Conservation (phyloP, 805 yeast species). For the Lachancea waltii region DNA sequence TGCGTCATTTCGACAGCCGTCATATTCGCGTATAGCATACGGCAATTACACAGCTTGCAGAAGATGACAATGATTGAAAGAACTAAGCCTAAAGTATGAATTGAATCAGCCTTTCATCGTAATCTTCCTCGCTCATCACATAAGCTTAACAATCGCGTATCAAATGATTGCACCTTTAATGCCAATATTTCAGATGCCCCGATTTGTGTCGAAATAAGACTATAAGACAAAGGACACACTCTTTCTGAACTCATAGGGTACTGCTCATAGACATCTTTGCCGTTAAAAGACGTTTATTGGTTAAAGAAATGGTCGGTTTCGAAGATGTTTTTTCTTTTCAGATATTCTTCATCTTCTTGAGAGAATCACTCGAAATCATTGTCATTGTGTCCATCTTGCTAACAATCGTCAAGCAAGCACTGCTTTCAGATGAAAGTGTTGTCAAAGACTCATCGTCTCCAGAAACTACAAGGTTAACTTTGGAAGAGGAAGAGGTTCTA, state of each 20-base stretch:
- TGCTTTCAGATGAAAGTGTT: conserved; percentile 34
- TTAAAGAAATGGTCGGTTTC: conserved; percentile 23
- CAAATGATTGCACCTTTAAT: conserved; percentile 5
- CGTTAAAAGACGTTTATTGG: too few species aligned
- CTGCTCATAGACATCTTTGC: too few species aligned
- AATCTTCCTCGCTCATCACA: too few species aligned
- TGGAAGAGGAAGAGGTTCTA: conserved; percentile 28
- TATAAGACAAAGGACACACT: too few species aligned
- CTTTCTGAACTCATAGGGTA: too few species aligned
- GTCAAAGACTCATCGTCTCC: conserved; percentile 6
- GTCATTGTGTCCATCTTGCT: conserved; percentile 65
- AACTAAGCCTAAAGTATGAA: neutral
- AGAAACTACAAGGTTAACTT: conserved; percentile 2
- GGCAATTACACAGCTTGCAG: conserved; percentile 57
- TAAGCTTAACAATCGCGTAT: neutral
- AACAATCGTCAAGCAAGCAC: conserved; percentile 62
- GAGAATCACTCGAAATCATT: conserved; percentile 75
- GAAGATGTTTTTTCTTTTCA: conserved; percentile 61
- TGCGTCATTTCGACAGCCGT: conserved; percentile 39
- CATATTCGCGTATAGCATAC: conserved; percentile 49
- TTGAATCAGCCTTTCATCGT: neutral
- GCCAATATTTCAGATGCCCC: neutral
- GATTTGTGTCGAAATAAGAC: neutral
- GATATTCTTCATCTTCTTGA: conserved; percentile 62
- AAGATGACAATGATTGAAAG: conserved; percentile 62